phyloP scores from a whole-genome alignment of 257 asterid genomes.

The Orobanche coerulescens region DNA sequence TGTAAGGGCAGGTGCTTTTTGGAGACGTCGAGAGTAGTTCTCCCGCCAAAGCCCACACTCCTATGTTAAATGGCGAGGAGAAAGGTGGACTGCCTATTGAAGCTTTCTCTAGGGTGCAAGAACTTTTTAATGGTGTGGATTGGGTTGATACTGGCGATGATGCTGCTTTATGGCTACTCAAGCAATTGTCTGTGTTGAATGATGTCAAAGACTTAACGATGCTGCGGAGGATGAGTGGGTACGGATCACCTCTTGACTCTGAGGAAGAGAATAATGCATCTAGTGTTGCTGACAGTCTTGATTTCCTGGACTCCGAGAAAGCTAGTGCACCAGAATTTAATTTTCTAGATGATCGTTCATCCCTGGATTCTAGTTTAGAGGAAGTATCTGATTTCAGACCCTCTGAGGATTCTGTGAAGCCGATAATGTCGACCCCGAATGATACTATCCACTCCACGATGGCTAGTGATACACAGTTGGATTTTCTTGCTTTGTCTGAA shows the following conservation, averaged over 20 bases:
- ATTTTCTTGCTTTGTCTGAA: conserved; percentile 31
- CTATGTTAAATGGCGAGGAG: conserved; percentile 79
- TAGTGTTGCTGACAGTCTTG: conserved; percentile 86
- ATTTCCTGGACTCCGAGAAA: conserved; percentile 78
- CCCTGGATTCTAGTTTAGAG: conserved; percentile 51
- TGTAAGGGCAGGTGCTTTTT: conserved; percentile 59
- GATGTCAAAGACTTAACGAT: conserved; percentile 76
- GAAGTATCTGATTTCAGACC: conserved; percentile 44
- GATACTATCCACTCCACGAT: conserved; percentile 29
- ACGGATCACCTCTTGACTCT: conserved; percentile 82
- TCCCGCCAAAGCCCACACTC: conserved; percentile 56
- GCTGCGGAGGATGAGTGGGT: conserved; percentile 68
- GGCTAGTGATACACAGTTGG: conserved; percentile 31
- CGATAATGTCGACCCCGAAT: conserved; percentile 23
- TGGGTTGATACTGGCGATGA: conserved; percentile 84
- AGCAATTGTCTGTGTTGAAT: conserved; percentile 71
- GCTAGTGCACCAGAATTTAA: conserved; percentile 48
- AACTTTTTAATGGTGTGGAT: conserved; percentile 78
- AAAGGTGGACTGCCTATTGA: conserved; percentile 89
- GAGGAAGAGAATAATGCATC: conserved; percentile 92
- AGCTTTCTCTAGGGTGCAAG: conserved; percentile 91
- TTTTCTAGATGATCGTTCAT: conserved; percentile 57
- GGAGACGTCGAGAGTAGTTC: conserved; percentile 85
- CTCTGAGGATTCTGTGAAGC: conserved; percentile 36
- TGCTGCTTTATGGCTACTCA: conserved; percentile 89